Conservation (phyloP, 202 grass and related monocot species). For the Schoenoplectus tabernaemontani region DNA sequence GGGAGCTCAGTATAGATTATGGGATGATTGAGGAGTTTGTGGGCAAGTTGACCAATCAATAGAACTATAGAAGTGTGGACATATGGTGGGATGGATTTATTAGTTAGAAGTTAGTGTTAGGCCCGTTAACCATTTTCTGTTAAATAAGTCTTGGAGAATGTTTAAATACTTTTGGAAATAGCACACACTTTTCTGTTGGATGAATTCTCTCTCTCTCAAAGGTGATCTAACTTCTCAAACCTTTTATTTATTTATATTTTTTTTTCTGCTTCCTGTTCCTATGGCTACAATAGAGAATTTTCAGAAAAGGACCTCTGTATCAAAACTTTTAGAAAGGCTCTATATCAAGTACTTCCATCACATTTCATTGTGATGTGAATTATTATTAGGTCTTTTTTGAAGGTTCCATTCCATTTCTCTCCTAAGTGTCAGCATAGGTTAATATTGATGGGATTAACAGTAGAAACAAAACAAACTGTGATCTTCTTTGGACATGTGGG, state of each 20-base stretch:
- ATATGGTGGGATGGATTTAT: neutral
- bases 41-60: constrained; percentile 74
- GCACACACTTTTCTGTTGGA: constrained; percentile 10
- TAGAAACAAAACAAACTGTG: neutral
- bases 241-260: neutral
- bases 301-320: neutral
- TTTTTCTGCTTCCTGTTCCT: neutral
- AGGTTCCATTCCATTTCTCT: neutral
- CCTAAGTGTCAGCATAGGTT: neutral
- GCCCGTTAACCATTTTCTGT: neutral
- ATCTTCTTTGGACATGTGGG: neutral
- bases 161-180: constrained; percentile 1
- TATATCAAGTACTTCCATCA: neutral
- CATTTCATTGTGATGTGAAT: neutral
- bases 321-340: neutral
- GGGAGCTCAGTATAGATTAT: constrained; percentile 98
- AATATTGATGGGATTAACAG: neutral
- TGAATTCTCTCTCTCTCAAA: constrained; percentile 10
- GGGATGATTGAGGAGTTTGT: constrained; percentile 69
- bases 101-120: constrained; percentile 7
- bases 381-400: neutral
- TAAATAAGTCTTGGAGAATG: constrained; percentile 3
- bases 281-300: neutral
- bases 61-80: constrained; percentile 29
- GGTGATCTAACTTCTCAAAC: constrained; percentile 16